Conservation (phyloP, 2,329 filamentous ascomycete genomes). For the Verticillium nonalfalfae region DNA sequence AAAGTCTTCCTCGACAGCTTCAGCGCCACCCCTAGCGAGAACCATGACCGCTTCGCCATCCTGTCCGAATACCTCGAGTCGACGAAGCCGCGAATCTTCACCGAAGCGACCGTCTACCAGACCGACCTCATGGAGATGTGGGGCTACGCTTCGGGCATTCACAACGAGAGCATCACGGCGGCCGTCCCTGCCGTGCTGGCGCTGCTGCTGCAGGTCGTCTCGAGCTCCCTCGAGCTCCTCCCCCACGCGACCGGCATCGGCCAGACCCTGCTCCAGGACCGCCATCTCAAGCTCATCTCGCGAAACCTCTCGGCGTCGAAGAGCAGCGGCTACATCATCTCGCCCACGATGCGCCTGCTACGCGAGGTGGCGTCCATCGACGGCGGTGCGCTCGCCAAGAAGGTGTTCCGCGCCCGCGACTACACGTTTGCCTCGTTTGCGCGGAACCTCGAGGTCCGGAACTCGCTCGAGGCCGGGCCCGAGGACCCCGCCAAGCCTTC, state of each 20-base stretch:
- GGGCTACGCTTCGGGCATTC: conserved; percentile 73
- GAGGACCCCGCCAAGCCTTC: conserved; percentile 69
- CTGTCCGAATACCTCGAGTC: conserved; percentile 63
- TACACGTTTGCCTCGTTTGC: conserved; percentile 75
- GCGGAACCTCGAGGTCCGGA: conserved; percentile 70
- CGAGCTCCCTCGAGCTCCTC: conserved; percentile 65
- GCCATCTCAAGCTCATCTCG: conserved; percentile 74
- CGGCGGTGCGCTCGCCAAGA: conserved; percentile 71
- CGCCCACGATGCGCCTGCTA: conserved; percentile 77
- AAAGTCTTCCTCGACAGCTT: conserved; percentile 67
- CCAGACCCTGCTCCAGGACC: conserved; percentile 72
- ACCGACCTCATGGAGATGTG: conserved; percentile 81
- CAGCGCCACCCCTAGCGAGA: conserved; percentile 37
- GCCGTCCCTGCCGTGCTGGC: conserved; percentile 75
- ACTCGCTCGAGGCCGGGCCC: conserved; percentile 40
- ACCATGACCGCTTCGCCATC: conserved; percentile 47
- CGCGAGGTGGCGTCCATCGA: conserved; percentile 83
- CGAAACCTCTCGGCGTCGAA: conserved; percentile 74
- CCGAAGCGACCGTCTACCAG: conserved; percentile 55
- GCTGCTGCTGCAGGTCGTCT: conserved; percentile 73
- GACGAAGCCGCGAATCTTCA: conserved; percentile 38
- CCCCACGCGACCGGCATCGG: conserved; percentile 72
- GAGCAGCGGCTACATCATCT: conserved; percentile 81
- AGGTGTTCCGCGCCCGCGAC: conserved; percentile 71
- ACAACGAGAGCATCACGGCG: conserved; percentile 76